Conservation (phyloP, 768 basidiomycete species). For the Myochromella boudieri region DNA sequence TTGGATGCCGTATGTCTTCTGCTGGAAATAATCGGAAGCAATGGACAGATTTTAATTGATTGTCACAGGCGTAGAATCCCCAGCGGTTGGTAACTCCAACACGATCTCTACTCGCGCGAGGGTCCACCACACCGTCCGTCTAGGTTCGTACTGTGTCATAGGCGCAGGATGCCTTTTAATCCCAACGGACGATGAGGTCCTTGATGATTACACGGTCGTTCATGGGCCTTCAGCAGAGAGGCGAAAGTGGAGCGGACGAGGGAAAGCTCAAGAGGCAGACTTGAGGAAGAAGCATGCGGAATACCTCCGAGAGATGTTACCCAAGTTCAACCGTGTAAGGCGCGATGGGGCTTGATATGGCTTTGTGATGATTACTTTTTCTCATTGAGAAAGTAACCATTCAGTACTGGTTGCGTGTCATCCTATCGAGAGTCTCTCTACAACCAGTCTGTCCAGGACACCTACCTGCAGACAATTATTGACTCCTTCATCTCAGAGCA, state of each 20-base stretch:
- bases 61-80: conserved; percentile 84
- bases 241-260: conserved; percentile 83
- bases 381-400: too few relatives aligned
- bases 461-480: too few relatives aligned
- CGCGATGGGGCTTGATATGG: conserved; percentile 52
- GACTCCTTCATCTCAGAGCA: too few relatives aligned
- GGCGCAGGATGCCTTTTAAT: conserved; percentile 80
- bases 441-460: too few relatives aligned
- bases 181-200: conserved; percentile 72
- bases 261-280: conserved; percentile 80
- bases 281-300: conserved; percentile 86
- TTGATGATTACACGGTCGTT: conserved; percentile 82
- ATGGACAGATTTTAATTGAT: neutral
- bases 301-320: conserved; percentile 88
- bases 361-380: too few relatives aligned
- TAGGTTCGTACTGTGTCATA: conserved; percentile 80
- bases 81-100: conserved; percentile 81
- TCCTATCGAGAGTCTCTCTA: too few relatives aligned
- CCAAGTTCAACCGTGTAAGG: conserved; percentile 81
- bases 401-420: too few relatives aligned
- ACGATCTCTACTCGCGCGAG: conserved; percentile 83
- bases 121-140: conserved; percentile 78
- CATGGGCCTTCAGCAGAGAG: conserved; percentile 77
- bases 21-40: neutral
- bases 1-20: conserved; percentile 76